Base-by-base conservation (phyloP, 2,329 filamentous ascomycete genomes). In the Blastomyces gilchristii region DNA sequence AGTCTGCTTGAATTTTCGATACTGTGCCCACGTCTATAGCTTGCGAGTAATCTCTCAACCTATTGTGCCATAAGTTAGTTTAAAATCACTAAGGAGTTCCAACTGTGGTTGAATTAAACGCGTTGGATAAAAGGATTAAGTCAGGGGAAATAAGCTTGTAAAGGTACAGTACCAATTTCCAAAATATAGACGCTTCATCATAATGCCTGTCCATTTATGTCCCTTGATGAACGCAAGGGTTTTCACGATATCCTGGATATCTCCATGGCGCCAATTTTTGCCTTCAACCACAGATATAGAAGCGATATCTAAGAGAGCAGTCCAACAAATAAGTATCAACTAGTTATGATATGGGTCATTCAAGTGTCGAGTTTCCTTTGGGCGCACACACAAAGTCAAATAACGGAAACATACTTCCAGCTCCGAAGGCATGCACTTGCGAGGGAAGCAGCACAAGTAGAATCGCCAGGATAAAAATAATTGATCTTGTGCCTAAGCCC, bases 131-230 rank as follows among this genome's bases (percentile, higher is more conserved):
- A 1, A 39, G 2, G 31, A 57, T 39, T 11, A 22, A 31, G 28
- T 2, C 18, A n/a, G 18, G 9, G 34, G 6, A 16, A 31, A 52
- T 25, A 25, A 16, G n/a, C 4, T 7, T 37, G 9, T 37, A 37
- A 9, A 49, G 31, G 41, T 43, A 12, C 22, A 1, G 22, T 59
- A 59, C 89, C 90, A 94, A 75, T 94, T 94, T 50, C 90, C 89
- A 78, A 93, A 93, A 76, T 91, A 93, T 39, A 87, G 87, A 62
- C 89, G 82, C 76, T 88, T 88, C 61, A 93, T 82, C 77, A 89
- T 84, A 80, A 89, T 86, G 16, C 85, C 85, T 1, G 88, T 89
- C 90, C 90, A 94, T 78, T 93, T 93, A 73, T 91, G 90, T 63
- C 89, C 89, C 66, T 87, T 83, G 63, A 93, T 81, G 70, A 90